Evolutionary conservation across 2,329 filamentous ascomycete genomes (phyloP), one percentile per base, ranked within the genome.

Genomic region (Dactylonectria estremocensis): DNA sequence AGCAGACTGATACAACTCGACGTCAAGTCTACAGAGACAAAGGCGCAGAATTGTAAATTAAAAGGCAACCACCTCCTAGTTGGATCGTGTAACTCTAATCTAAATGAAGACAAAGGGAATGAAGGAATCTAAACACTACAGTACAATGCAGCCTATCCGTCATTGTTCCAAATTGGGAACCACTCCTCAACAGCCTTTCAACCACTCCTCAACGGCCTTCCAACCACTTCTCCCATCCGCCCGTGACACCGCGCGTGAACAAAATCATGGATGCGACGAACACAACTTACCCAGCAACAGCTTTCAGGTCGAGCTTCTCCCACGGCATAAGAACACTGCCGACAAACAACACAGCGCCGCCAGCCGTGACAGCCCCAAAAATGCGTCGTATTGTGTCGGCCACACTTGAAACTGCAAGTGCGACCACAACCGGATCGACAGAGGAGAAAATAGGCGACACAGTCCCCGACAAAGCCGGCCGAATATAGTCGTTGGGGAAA

Each of bases 231-330:
- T n/a, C 37, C 37, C 2, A 11, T 40, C 37, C 37, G 37, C 37
- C 11, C 37, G 13, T 40, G 37, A 40, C 10, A 40, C 37, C 37
- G 37, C 37, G 37, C 37, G 37, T 16, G 37, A 40, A 40, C 37
- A 40, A 40, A 40, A 40, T 40, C 37, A 40, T 40, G 14, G 37
- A 40, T 11, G 37, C 13, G 37, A 40, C 37, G 37, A 40, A 40
- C 37, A 40, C 2, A 40, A 40, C 37, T 11, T 16, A 40, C 37
- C 10, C 37, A 16, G 37, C 37, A 40, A 40, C 14, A 40, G 37
- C 10, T 40, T 40, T 14, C 28, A 58, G n/a, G 22, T 58, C 45
- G 13, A 58, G 8, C 55, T 58, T 33, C 28, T 14, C 55, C 55
- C 55, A 58, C 40, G 28, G 55, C 55, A 58, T 49, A 5, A 58